Evolutionary conservation across 2,329 filamentous ascomycete species (phyloP).

Genomic region (Tolypocladium nubicola): DNA sequence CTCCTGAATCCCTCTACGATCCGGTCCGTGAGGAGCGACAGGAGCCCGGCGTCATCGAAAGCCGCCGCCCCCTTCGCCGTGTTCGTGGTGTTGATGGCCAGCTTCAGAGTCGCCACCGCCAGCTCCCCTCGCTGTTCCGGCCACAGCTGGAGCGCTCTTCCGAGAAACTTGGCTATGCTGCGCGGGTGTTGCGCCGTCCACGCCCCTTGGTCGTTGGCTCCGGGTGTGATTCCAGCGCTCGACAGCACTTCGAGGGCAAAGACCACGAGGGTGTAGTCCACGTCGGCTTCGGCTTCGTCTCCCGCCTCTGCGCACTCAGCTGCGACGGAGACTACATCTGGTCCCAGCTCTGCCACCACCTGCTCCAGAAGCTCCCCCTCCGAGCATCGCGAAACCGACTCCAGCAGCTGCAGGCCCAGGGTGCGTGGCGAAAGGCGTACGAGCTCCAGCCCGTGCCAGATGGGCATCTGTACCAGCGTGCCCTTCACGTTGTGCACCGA

Average conservation of each 20-base stretch:
- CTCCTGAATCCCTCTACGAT: constrained; percentile 41
- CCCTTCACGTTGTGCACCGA: constrained; percentile 44
- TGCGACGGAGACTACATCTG: constrained; percentile 14
- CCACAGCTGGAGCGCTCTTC: constrained; percentile 18
- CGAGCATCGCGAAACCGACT: constrained; percentile 23
- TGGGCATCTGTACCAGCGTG: constrained; percentile 36
- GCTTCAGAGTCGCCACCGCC: constrained; percentile 28
- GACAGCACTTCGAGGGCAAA: constrained; percentile 26
- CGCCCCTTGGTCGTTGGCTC: constrained; percentile 9
- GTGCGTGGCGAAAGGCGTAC: constrained; percentile 48
- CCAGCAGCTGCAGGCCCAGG: constrained; percentile 52
- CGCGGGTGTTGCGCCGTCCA: constrained; percentile 15
- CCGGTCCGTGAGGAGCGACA: constrained; percentile 34
- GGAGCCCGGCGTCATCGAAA: constrained; percentile 52
- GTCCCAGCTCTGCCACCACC: constrained; percentile 17
- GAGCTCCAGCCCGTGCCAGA: constrained; percentile 49
- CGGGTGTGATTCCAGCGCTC: constrained; percentile 11
- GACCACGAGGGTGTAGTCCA: constrained; percentile 34
- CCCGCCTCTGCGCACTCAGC: constrained; percentile 9
- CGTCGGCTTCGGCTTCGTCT: constrained; percentile 8
- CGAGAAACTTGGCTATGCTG: constrained; percentile 19
- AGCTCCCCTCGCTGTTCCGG: constrained; percentile 14
- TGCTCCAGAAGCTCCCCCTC: constrained; percentile 17
- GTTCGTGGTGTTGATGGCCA: constrained; percentile 81
- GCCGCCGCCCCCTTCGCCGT: constrained; percentile 61